Conservation (phyloP, 1,284 basidiomycete species). For the Athelia psychrophila region DNA sequence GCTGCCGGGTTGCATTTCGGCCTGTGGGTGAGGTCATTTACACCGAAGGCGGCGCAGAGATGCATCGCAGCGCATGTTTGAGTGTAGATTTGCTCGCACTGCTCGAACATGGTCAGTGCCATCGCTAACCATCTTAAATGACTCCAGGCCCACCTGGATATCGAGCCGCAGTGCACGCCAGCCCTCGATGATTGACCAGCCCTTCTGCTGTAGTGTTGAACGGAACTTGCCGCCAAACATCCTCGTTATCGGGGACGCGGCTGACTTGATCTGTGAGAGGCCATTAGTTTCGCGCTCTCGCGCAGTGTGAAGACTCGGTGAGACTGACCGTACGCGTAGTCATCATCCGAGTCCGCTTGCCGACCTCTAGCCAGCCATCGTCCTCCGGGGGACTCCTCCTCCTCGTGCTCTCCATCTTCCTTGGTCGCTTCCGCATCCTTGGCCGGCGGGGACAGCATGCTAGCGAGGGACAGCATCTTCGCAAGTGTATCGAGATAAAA, state of each 20-base stretch:
- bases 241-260: conserved; percentile 85
- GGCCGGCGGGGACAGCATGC: conserved; percentile 39
- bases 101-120: conserved; percentile 6
- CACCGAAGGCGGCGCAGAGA: conserved; percentile 82
- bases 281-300: too few relatives aligned
- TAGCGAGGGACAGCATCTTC: conserved; percentile 73
- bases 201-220: conserved; percentile 82
- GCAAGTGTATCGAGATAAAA: conserved; percentile 96
- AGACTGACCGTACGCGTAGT: conserved; percentile 74
- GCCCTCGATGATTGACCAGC: conserved; percentile 89
- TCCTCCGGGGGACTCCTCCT: conserved; percentile 43
- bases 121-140: conserved; percentile 1
- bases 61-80: conserved; percentile 78
- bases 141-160: conserved; percentile 60
- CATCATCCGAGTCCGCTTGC: conserved; percentile 85
- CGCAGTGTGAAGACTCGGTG: conserved; percentile 5
- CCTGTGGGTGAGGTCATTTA: conserved; percentile 63
- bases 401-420: conserved; percentile 42
- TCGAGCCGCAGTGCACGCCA: conserved; percentile 91
- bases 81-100: conserved; percentile 80
- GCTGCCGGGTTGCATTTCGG: conserved; percentile 84
- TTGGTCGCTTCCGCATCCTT: conserved; percentile 21
- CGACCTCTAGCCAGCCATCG: conserved; percentile 90
- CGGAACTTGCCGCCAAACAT: conserved; percentile 95
- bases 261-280: conserved; percentile 61